These are phyloP conservation scores for Pittosporum tobira DNA, from an alignment of 129 eudicot genomes.

Conservation along the genomic window DNA sequence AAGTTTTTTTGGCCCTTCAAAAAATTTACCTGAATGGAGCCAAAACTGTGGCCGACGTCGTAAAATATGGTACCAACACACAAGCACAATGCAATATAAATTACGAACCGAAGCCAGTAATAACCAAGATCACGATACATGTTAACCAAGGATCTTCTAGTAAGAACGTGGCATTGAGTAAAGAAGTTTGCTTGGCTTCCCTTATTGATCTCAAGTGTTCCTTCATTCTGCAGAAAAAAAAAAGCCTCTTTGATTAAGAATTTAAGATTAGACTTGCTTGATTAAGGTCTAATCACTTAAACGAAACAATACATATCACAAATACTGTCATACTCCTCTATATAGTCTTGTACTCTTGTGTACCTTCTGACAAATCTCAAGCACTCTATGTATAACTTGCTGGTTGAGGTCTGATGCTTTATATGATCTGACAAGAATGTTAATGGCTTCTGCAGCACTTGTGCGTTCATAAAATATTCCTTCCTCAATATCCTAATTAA, in stretches of 20 bases:
- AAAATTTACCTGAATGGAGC: slow-evolving; percentile 48
- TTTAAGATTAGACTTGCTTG: too few species aligned
- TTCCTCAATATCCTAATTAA: slow-evolving; percentile 10
- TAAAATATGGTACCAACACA: slow-evolving; percentile 49
- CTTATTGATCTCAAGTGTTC: slow-evolving; percentile 19
- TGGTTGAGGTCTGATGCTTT: slow-evolving; percentile 7
- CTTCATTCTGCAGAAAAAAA: slow-evolving; percentile 17
- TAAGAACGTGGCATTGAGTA: slow-evolving; percentile 51
- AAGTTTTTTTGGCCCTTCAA: too few species aligned
- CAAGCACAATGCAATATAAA: slow-evolving; percentile 37
- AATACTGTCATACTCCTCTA: too few species aligned
- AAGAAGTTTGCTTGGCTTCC: slow-evolving; percentile 41
- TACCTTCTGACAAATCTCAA: slow-evolving; percentile 7
- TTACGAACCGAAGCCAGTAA: slow-evolving; percentile 58
- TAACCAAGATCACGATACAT: slow-evolving; percentile 66
- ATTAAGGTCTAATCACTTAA: too few species aligned
- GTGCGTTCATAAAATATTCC: neutral
- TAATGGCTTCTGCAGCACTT: slow-evolving; percentile 5
- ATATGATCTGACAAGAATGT: slow-evolving; percentile 1
- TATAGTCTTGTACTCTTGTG: too few species aligned
- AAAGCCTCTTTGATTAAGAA: neutral
- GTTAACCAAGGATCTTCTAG: slow-evolving; percentile 46
- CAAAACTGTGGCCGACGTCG: slow-evolving; percentile 37
- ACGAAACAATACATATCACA: too few species aligned
- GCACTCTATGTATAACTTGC: neutral